phyloP scores from a whole-genome alignment of 1,284 basidiomycete species.

The Puccinia triticina region DNA sequence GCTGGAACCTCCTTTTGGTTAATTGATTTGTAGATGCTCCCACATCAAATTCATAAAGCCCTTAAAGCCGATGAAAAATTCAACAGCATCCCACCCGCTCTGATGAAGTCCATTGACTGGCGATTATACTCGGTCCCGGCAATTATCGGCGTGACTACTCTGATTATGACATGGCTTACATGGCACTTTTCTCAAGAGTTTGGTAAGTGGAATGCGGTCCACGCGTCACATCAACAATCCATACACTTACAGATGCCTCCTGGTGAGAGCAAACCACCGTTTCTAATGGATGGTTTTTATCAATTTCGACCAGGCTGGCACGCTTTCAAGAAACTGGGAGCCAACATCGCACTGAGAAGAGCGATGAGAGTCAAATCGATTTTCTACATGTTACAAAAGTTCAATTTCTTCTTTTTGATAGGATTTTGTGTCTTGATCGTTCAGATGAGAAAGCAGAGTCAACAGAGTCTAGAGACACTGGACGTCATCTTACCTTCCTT shows the following conservation, averaged over 20 bases:
- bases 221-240: background rate
- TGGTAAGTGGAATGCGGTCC: background rate
- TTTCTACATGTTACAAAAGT: conserved; percentile 49
- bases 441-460: conserved; percentile 30
- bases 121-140: conserved; percentile 33
- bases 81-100: background rate
- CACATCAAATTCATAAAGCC: conserved; percentile 34
- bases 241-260: background rate
- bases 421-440: conserved; percentile 47
- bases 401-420: conserved; percentile 50
- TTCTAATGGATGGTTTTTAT: background rate
- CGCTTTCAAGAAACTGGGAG: conserved; percentile 37
- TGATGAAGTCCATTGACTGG: conserved; percentile 8
- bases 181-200: conserved; percentile 48
- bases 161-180: conserved; percentile 34
- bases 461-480: background rate
- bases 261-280: too few species aligned
- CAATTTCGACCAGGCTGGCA: conserved; percentile 36
- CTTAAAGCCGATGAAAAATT: background rate
- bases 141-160: conserved; percentile 22
- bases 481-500: conserved; percentile 39
- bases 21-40: conserved; percentile 14
- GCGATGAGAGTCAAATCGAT: conserved; percentile 31
- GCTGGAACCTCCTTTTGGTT: background rate
- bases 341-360: conserved; percentile 23